These are phyloP conservation scores for Hypoxylon lienhwacheense DNA, from an alignment of 495 filamentous ascomycete species.

Conservation along the genomic window DNA sequence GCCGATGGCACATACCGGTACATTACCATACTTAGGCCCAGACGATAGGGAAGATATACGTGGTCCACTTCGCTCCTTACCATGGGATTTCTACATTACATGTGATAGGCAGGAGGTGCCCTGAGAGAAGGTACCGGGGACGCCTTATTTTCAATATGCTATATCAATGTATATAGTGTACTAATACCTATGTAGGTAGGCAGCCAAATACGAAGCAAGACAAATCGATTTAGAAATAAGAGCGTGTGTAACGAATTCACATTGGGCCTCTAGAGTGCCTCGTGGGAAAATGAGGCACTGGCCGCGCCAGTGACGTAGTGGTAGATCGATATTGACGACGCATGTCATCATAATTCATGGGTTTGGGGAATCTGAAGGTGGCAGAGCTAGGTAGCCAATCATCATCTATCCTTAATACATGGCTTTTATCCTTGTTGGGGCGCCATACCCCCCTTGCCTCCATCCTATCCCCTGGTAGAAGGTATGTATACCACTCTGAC, in stretches of 20 bases:
- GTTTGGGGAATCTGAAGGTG: slow-evolving; percentile 10
- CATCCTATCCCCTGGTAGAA: too few relatives aligned
- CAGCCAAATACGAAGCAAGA: too few relatives aligned
- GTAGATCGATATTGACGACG: slow-evolving; percentile 12
- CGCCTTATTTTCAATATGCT: slow-evolving; percentile 5
- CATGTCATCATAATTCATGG: slow-evolving; percentile 30
- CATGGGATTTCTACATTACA: slow-evolving; percentile 5
- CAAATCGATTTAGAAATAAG: too few relatives aligned
- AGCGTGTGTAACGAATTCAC: neutral
- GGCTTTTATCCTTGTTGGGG: slow-evolving; percentile 4
- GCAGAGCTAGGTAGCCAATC: slow-evolving; percentile 36
- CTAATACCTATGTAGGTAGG: too few relatives aligned
- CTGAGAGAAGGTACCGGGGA: slow-evolving; percentile 8
- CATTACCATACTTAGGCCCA: too few relatives aligned
- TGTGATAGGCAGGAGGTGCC: slow-evolving; percentile 14
- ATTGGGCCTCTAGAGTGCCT: neutral
- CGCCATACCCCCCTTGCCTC: too few relatives aligned
- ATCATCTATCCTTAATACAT: neutral
- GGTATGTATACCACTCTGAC: neutral
- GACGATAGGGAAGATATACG: neutral
- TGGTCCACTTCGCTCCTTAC: neutral
- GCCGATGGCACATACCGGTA: neutral
- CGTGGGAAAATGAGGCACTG: too few relatives aligned
- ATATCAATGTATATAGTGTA: slow-evolving; percentile 3
- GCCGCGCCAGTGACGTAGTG: slow-evolving; percentile 30